Percentiles rank a stretch among this genome's conserved stretches.
These are phyloP conservation scores for Daldinia sp. DNA, from an alignment of 2,329 filamentous ascomycete species.

Conservation along the genomic window DNA sequence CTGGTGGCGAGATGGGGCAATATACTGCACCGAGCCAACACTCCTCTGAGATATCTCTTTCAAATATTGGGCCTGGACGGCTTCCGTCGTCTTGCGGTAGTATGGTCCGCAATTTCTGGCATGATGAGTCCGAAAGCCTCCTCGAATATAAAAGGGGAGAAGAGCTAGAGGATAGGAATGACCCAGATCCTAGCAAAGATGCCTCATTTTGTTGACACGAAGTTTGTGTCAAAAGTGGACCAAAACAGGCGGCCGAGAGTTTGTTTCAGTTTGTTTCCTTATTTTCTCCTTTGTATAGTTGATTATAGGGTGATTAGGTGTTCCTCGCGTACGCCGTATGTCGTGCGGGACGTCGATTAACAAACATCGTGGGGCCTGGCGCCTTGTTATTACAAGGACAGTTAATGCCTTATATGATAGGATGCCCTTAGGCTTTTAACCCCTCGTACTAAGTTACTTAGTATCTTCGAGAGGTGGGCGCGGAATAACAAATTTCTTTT, in stretches of 20 bases:
- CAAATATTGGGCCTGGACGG: slow-evolving; percentile 28
- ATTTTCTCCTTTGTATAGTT: not conserved
- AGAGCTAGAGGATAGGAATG: not conserved
- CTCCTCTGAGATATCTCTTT: slow-evolving; percentile 40
- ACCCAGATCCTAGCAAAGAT: not conserved
- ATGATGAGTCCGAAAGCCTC: not conserved
- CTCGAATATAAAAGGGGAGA: not conserved
- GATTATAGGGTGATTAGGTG: no score
- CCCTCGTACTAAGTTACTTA: not conserved
- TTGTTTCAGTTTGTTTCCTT: not conserved
- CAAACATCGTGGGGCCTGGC: not conserved
- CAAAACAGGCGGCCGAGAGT: not conserved
- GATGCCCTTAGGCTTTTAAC: not conserved
- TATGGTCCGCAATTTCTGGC: slow-evolving; percentile 27
- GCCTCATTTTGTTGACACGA: not conserved
- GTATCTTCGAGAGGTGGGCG: not conserved
- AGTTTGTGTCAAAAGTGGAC: not conserved
- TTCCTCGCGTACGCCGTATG: no score
- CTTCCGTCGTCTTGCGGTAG: slow-evolving; percentile 39
- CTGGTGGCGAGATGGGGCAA: slow-evolving; percentile 16
- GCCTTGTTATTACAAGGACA: not conserved
- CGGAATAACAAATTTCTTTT: not conserved
- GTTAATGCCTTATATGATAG: not conserved
- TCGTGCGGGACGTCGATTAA: no score
- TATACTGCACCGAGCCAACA: slow-evolving; percentile 33